Base-by-base conservation (phyloP, 345 rosid species). In the Murraya koenigii region DNA sequence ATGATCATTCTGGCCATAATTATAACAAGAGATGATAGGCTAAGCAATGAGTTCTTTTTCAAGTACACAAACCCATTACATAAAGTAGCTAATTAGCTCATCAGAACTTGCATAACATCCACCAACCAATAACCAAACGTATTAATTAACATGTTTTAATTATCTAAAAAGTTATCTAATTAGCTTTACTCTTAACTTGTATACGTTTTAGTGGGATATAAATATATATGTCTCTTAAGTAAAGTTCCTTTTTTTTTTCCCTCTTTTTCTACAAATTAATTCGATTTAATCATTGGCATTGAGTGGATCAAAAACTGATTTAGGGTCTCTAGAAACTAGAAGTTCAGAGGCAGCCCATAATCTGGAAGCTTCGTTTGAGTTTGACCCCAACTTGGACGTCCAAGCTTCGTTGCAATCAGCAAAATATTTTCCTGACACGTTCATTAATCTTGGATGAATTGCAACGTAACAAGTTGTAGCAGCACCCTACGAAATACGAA, bases 391-490 rank as follows among this genome's bases (percentile, higher is more conserved):
- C 72, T 91, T 91, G 5, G 99, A 92, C 54, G 97, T 72, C 4
- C 85, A 69, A 56, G 97, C 86, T 85, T 94, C 97, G 74, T 97
- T 94, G 78, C 99, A 97, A 73, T 97, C 99, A 17, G 90, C 87
- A 60, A 91, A 97, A 80, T 94, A 94, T 79, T 94, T 91, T 17
- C 98, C 98, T 17, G 91, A 82, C 36, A 86, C 85, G 28, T 87
- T 85, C 49, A 56, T 44, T 71, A 97, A 68, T 78, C 89, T 89
- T 26, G 92, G 92, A 78, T 89, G 86, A 1, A 92, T 83, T 7
- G 97, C 97, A 8, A 89, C 97, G 77, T 89, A 97, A 77, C 98
- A 94, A 13, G 97, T 94, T n/a, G 97, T 94, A 5, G 98, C 97
- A 11, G 98, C 98, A 72, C 95, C 99, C 99, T 95, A 72, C 26